A percentile compares a stretch with the other conserved stretches of the same genome.
These are phyloP conservation scores for Tieghemostelium lacteum DNA, from an alignment of 78 protist species.

Conservation along the genomic window DNA sequence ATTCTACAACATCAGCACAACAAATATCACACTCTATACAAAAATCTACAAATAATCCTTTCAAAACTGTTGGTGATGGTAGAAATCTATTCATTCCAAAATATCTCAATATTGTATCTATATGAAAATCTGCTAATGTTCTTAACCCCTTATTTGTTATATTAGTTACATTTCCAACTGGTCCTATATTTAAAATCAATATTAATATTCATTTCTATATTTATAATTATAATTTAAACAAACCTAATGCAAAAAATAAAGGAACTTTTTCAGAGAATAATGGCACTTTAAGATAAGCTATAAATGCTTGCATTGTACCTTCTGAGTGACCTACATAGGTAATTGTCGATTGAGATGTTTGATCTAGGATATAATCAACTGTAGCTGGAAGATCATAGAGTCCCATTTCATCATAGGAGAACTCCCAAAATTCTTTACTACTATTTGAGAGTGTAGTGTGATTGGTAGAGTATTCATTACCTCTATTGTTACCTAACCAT, in stretches of 20 bases:
- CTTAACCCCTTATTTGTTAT: conserved; percentile 36
- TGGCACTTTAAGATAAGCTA: neutral
- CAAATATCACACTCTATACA: conserved; percentile 48
- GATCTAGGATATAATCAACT: conserved; percentile 21
- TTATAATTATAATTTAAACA: neutral
- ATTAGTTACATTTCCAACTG: conserved; percentile 70
- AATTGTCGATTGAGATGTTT: conserved; percentile 1
- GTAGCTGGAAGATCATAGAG: conserved; percentile 70
- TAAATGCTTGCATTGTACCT: conserved; percentile 80
- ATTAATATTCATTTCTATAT: neutral
- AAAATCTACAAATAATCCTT: conserved; percentile 26
- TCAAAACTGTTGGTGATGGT: conserved; percentile 37
- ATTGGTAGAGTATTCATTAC: conserved; percentile 73
- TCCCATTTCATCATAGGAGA: conserved; percentile 80
- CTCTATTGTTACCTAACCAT: conserved; percentile 87
- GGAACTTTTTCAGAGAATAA: conserved; percentile 27
- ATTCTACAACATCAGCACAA: conserved; percentile 61
- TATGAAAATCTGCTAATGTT: conserved; percentile 4
- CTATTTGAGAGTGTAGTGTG: conserved; percentile 10
- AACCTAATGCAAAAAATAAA: conserved; percentile 13
- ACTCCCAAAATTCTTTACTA: conserved; percentile 55
- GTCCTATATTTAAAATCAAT: conserved; percentile 28
- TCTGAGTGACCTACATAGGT: conserved; percentile 83
- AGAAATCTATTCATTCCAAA: conserved; percentile 40
- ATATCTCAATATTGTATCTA: conserved; percentile 6